Conservation (phyloP, 2,329 filamentous ascomycete genomes). For the Ceratocystis papillata region DNA sequence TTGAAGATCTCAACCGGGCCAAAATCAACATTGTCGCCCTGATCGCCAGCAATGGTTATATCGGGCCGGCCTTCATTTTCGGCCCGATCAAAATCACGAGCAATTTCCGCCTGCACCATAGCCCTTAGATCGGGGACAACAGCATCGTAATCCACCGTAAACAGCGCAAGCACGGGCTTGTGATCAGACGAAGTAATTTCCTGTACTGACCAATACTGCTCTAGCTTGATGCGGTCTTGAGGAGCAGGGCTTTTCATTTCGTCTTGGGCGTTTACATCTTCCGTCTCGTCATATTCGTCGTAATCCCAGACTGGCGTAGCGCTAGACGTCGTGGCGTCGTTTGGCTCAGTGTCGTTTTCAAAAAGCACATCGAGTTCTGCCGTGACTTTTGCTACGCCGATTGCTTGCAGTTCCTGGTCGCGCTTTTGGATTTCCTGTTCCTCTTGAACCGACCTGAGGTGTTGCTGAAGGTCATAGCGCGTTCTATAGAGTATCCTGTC, state of each 20-base stretch:
- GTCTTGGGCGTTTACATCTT: slow-evolving; percentile 9
- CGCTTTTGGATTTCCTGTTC: slow-evolving; percentile 52
- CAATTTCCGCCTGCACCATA: slow-evolving; percentile 74
- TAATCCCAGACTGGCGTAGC: slow-evolving; percentile 27
- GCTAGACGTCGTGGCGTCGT: slow-evolving; percentile 43
- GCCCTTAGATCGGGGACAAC: slow-evolving; percentile 77
- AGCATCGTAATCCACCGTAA: slow-evolving; percentile 74
- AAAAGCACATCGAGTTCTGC: slow-evolving; percentile 79
- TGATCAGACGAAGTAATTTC: slow-evolving; percentile 86
- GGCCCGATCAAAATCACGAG: slow-evolving; percentile 72
- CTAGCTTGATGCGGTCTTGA: slow-evolving; percentile 38
- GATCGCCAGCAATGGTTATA: slow-evolving; percentile 72
- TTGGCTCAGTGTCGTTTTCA: slow-evolving; percentile 77
- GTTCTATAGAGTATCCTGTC: slow-evolving; percentile 86
- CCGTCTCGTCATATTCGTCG: slow-evolving; percentile 22
- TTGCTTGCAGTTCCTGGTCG: slow-evolving; percentile 75
- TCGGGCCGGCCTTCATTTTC: slow-evolving; percentile 83
- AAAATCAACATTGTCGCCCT: slow-evolving; percentile 60
- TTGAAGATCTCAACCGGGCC: slow-evolving; percentile 62
- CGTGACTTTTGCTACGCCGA: slow-evolving; percentile 60
- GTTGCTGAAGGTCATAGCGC: slow-evolving; percentile 54
- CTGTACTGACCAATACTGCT: slow-evolving; percentile 78
- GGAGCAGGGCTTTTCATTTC: not conserved
- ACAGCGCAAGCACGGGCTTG: slow-evolving; percentile 78
- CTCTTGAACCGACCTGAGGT: slow-evolving; percentile 53